phyloP scores from a whole-genome alignment of 495 filamentous ascomycete genomes.

The Aspergillus ellipticus region DNA sequence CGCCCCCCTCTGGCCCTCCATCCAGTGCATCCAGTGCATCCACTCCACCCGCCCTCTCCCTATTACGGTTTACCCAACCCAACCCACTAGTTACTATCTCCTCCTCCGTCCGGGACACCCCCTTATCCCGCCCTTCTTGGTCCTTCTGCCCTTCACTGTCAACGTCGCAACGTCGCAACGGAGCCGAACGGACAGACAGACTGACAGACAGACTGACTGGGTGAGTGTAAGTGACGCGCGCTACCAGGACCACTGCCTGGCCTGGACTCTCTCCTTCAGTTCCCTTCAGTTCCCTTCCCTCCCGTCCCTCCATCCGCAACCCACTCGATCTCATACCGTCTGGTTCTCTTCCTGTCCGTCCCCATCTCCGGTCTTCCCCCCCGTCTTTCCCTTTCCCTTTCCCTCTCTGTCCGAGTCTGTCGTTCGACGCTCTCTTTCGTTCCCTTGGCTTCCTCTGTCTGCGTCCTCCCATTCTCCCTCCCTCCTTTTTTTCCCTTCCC shows the following conservation, averaged over 20 bases:
- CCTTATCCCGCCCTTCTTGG: not conserved
- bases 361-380: not conserved
- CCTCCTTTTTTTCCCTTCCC: not conserved
- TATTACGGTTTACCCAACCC: not conserved
- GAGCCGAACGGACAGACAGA: not conserved
- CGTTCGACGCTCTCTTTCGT: constrained; percentile 1
- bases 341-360: not conserved
- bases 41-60: not conserved
- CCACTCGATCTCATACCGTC: too few species aligned
- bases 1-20: not conserved
- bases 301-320: too few species aligned
- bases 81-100: not conserved
- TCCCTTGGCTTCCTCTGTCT: constrained; percentile 11
- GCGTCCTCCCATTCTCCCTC: constrained; percentile 10
- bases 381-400: not conserved
- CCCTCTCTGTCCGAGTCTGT: constrained; percentile 3
- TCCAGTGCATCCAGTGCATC: too few species aligned
- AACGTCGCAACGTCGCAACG: too few species aligned
- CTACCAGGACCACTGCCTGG: not conserved
- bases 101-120: not conserved
- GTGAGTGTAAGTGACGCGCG: too few species aligned
- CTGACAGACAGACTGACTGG: too few species aligned
- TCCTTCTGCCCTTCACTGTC: not conserved
- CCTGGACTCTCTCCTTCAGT: too few species aligned
- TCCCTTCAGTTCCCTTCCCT: too few species aligned